Evolutionary conservation across 352 stramenopile species (phyloP).

Genomic region (Lagenidium sp.): DNA sequence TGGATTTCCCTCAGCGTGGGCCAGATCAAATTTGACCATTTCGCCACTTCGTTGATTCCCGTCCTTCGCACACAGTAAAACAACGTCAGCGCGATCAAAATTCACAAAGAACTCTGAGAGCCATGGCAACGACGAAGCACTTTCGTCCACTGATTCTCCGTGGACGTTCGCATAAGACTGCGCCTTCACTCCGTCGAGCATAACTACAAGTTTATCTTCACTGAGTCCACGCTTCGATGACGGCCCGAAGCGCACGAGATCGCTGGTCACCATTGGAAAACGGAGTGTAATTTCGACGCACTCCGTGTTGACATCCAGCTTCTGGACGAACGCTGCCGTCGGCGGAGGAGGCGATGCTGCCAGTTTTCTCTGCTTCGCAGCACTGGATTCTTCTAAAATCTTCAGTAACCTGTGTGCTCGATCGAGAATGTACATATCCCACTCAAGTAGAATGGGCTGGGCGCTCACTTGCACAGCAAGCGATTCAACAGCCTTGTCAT

Average conservation of each 20-base stretch:
- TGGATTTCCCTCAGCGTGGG: conserved; percentile 5
- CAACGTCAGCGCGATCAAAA: conserved; percentile 41
- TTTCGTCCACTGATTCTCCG: too few relatives aligned
- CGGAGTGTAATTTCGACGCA: conserved; percentile 61
- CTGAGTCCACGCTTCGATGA: conserved; percentile 73
- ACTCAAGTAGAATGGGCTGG: conserved; percentile 74
- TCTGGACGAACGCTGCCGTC: conserved; percentile 18
- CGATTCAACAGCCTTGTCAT: conserved; percentile 23
- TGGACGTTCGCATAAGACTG: conserved; percentile 21
- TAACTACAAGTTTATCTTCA: conserved; percentile 71
- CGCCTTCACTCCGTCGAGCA: conserved; percentile 55
- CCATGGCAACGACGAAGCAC: conserved; percentile 32
- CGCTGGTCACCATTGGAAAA: conserved; percentile 80
- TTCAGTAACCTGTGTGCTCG: conserved; percentile 63
- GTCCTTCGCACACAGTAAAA: conserved; percentile 35
- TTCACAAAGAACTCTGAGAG: conserved; percentile 51
- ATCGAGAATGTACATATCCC: conserved; percentile 84
- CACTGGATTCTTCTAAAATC: conserved; percentile 46
- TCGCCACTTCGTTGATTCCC: conserved; percentile 38
- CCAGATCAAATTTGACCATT: conserved; percentile 28
- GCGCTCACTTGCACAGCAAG: conserved; percentile 56
- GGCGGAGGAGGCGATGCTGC: not conserved
- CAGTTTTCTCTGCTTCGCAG: conserved; percentile 17
- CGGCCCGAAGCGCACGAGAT: conserved; percentile 70
- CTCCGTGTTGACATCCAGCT: conserved; percentile 61